Percentiles rank a stretch among this genome's conserved stretches.
These are phyloP conservation scores for Didymella arachidicola DNA, from an alignment of 2,329 filamentous ascomycete genomes.

Conservation along the genomic window DNA sequence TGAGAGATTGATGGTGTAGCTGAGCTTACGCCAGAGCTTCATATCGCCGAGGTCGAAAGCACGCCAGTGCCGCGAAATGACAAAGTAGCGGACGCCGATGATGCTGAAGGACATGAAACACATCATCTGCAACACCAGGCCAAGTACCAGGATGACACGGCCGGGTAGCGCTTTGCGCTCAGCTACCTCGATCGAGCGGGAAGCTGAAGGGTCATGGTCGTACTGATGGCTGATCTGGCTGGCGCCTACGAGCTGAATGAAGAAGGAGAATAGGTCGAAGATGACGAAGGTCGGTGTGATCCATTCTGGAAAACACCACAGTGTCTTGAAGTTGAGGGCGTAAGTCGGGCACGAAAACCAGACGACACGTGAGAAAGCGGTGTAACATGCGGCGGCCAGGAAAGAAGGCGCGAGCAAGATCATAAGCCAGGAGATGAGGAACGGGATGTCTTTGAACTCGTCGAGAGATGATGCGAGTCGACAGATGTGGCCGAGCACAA, in stretches of 20 bases:
- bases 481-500: conserved; percentile 62
- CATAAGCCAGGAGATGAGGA: conserved; percentile 55
- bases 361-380: conserved; percentile 58
- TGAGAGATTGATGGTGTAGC: conserved; percentile 46
- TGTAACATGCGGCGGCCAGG: conserved; percentile 61
- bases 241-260: conserved; percentile 56
- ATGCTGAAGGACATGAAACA: conserved; percentile 61
- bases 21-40: conserved; percentile 47
- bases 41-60: conserved; percentile 46
- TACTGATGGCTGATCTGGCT: conserved; percentile 52
- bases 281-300: conserved; percentile 59
- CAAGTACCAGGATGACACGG: conserved; percentile 53
- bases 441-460: conserved; percentile 45
- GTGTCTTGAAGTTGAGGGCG: conserved; percentile 52
- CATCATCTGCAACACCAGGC: conserved; percentile 59
- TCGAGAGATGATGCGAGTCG: conserved; percentile 54
- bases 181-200: conserved; percentile 51
- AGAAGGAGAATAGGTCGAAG: conserved; percentile 59
- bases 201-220: conserved; percentile 44
- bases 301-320: conserved; percentile 55
- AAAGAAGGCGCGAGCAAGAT: conserved; percentile 59
- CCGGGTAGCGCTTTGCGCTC: conserved; percentile 42
- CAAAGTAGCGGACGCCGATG: conserved; percentile 46
- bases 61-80: conserved; percentile 42
- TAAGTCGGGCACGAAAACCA: conserved; percentile 50